Base-by-base conservation (phyloP, 345 rosid species). In the Aquilaria sinensis region DNA sequence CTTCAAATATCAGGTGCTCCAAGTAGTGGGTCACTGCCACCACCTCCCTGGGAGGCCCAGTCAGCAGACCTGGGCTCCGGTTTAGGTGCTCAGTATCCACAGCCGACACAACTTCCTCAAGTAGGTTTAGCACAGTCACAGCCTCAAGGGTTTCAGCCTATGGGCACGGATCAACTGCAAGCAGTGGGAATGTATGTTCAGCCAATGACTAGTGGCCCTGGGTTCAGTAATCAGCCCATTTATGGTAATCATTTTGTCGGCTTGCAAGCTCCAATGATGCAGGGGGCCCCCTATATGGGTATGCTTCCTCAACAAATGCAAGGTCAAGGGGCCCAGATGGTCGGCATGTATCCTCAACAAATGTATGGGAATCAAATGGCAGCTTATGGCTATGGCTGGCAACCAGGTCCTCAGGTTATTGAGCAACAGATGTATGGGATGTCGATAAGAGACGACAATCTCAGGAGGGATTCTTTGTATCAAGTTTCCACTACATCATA, bases 11-110 rank as follows among this genome's bases (percentile, higher is more conserved):
- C 79, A 89, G 98, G 90, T 80, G 76, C 83, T 53, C 82, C 75
- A 62, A 75, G 75, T 60, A 59, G 71, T 68, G 74, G 73, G 60
- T 78, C 92, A 33, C 81, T 93, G 34, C 98, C 98, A 53, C 94
- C 90, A 12, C 97, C 98, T 23, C 98, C 98, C 1, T 93, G 98
- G 98, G 98, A 93, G 77, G 87, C 90, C 75, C 94, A 81, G 72
- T 73, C 81, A 58, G 84, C 78, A 51, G 94, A 90, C 64, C 64
- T 68, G 54, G 80, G 82, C 70, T 81, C 81, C 13, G 75, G 70
- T 53, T 70, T 79, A 23, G 88, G 77, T 62, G 13, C 80, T 64
- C 97, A 81, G 45, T 85, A 83, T 71, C 77, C 92, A 58, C 89
- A 72, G 60, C 75, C 76, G 69, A 72, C 79, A 85, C 91, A 86